A percentile compares a stretch with the other conserved stretches of the same genome.
Evolutionary conservation across 2,329 filamentous ascomycete genomes (phyloP).

Genomic region (Aspergillus sojae): DNA sequence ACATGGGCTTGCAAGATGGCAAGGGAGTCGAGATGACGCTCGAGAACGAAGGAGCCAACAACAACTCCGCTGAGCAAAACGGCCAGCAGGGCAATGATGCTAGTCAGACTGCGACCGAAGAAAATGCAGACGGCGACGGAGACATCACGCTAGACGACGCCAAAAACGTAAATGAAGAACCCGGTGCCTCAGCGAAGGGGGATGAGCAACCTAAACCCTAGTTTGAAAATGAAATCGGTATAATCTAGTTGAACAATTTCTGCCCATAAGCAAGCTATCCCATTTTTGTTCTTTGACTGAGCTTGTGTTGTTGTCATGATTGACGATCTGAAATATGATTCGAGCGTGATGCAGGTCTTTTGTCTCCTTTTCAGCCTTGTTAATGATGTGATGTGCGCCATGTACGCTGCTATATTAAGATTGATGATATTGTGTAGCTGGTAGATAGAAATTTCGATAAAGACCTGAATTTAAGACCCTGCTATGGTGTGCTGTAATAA

Average conservation of each 20-base stretch:
- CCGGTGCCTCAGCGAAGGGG: constrained; percentile 8
- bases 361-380: not conserved
- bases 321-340: constrained; percentile 20
- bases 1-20: constrained; percentile 76
- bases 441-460: not conserved
- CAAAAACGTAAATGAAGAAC: constrained; percentile 20
- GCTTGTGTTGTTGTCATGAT: constrained; percentile 17
- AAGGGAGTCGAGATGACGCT: constrained; percentile 48
- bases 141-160: constrained; percentile 44
- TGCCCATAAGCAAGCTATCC: not conserved
- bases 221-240: not conserved
- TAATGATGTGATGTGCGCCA: not conserved
- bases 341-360: constrained; percentile 5
- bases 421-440: not conserved
- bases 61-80: constrained; percentile 7
- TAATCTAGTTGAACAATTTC: not conserved
- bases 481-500: not conserved
- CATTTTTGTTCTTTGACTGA: not conserved
- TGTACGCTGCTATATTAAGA: not conserved
- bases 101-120: constrained; percentile 16
- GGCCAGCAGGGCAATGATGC: constrained; percentile 7
- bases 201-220: not conserved
- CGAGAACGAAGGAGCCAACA: constrained; percentile 16
- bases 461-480: not conserved
- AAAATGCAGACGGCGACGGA: constrained; percentile 30